phyloP scores from a whole-genome alignment of 192 early-diverging fungal species.

The Podochytrium sp. region DNA sequence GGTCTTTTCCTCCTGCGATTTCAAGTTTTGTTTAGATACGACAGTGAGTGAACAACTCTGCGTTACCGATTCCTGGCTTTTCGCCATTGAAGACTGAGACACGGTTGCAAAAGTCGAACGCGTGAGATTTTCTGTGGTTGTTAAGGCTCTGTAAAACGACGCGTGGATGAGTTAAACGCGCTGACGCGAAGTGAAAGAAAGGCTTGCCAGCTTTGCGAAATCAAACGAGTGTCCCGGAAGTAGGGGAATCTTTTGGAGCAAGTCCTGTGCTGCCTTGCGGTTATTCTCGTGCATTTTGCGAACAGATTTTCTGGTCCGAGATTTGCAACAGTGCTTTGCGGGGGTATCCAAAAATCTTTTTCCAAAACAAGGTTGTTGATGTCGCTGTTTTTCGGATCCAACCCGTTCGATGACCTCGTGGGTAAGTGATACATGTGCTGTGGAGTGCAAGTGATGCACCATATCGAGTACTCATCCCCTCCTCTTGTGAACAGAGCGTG shows the following conservation, averaged over 20 bases:
- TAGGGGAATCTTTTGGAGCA: constrained; percentile 50
- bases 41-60: background rate
- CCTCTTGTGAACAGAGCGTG: too few species aligned
- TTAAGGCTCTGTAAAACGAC: constrained; percentile 14
- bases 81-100: constrained; percentile 53
- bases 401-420: constrained; percentile 46
- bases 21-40: background rate
- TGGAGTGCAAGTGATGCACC: too few species aligned
- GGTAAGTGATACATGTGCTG: too few species aligned
- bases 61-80: constrained; percentile 56
- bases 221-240: constrained; percentile 55
- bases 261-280: background rate
- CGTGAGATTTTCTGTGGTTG: constrained; percentile 62
- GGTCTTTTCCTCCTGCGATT: constrained; percentile 46
- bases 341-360: background rate
- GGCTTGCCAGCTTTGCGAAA: constrained; percentile 39
- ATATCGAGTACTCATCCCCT: constrained; percentile 42
- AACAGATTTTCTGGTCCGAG: too few species aligned
- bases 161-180: background rate
- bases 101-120: constrained; percentile 60
- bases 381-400: constrained; percentile 42
- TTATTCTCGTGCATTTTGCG: background rate
- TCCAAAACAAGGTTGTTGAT: background rate
- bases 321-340: constrained; percentile 1
- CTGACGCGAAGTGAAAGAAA: background rate